Conservation (phyloP, 106 monocot genomes). For the Cymbidium sinense region DNA sequence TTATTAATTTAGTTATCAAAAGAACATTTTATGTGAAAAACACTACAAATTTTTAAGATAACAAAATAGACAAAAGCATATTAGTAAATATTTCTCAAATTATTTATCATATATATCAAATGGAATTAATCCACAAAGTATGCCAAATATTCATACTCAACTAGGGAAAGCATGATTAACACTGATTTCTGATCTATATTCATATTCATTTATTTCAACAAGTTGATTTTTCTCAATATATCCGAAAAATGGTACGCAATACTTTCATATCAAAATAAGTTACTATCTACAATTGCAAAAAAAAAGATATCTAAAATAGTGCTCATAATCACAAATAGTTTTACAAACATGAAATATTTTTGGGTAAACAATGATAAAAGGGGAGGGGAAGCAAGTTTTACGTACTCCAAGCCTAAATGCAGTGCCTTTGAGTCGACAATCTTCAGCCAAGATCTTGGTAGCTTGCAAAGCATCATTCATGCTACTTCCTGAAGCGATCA, state of each 20-base stretch:
- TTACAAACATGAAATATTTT: not conserved
- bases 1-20: not conserved
- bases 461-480: slow-evolving; percentile 64
- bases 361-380: not conserved
- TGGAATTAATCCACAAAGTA: not conserved
- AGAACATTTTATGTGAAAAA: not conserved
- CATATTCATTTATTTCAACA: not conserved
- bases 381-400: not conserved
- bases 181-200: not conserved
- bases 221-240: not conserved
- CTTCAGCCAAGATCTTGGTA: slow-evolving; percentile 77
- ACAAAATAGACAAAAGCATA: not conserved
- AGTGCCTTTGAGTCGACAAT: slow-evolving; percentile 89
- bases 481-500: slow-evolving; percentile 75
- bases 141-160: not conserved
- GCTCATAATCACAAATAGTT: not conserved
- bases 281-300: not conserved
- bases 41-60: not conserved
- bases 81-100: not conserved
- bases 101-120: not conserved
- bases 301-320: not conserved
- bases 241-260: not conserved
- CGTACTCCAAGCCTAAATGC: slow-evolving; percentile 93
- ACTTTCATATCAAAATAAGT: not conserved
- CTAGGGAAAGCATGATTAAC: not conserved